A percentile compares a stretch with the other conserved stretches of the same genome.
phyloP scores from a whole-genome alignment of 768 basidiomycete species.

The Rhodotorula toruloides region DNA sequence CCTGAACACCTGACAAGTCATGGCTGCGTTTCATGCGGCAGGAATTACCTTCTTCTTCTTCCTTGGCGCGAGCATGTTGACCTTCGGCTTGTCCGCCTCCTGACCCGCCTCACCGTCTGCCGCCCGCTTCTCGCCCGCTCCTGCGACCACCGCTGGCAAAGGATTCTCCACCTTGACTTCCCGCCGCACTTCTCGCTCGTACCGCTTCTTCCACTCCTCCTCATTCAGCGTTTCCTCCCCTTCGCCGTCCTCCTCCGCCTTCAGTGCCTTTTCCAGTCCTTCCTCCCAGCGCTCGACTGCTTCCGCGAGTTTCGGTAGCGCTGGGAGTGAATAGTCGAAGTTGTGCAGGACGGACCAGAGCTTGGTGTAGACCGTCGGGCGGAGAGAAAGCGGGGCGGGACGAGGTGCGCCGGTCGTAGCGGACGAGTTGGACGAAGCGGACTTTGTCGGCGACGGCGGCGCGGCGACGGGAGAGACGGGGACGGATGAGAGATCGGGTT shows the following conservation, averaged over 20 bases:
- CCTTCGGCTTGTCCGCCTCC: slow-evolving; percentile 7
- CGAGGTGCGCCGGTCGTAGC: neutral
- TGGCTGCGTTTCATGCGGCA: too few relatives aligned
- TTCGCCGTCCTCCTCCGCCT: neutral
- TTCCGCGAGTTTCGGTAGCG: neutral
- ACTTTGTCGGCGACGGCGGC: neutral
- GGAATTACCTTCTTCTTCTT: slow-evolving; percentile 33
- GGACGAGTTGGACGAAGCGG: neutral
- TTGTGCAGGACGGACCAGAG: slow-evolving; percentile 43
- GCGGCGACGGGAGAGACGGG: neutral
- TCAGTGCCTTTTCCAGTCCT: slow-evolving; percentile 1
- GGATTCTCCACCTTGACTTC: neutral
- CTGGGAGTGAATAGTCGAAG: slow-evolving; percentile 32
- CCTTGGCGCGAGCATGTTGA: slow-evolving; percentile 34
- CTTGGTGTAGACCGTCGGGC: slow-evolving; percentile 31
- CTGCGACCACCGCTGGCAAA: neutral
- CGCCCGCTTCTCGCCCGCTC: neutral
- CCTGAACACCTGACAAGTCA: too few relatives aligned
- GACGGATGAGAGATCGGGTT: slow-evolving; percentile 8
- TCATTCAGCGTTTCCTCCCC: neutral
- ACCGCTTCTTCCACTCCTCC: neutral
- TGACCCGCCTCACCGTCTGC: neutral
- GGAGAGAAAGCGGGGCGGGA: slow-evolving; percentile 10
- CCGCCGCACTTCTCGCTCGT: neutral
- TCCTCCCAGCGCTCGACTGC: slow-evolving; percentile 2